Percentiles rank a stretch among this genome's conserved stretches.
Conservation (phyloP, 2,329 filamentous ascomycete species). For the Nakataea oryzae region DNA sequence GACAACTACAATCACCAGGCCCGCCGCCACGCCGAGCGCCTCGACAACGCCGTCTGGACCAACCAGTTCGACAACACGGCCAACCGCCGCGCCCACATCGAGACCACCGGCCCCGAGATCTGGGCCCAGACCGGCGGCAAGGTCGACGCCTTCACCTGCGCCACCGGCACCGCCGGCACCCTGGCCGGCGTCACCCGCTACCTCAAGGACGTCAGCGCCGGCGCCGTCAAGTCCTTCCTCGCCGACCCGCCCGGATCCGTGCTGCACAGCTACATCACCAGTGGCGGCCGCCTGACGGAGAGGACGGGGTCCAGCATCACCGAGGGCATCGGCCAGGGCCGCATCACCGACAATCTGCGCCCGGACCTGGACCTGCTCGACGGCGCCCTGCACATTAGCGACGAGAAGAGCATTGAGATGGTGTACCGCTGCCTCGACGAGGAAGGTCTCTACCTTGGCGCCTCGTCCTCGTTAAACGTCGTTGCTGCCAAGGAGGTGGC, state of each 20-base stretch:
- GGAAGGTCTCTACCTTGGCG: constrained; percentile 90
- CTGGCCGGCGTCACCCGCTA: constrained; percentile 82
- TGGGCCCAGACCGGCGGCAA: constrained; percentile 84
- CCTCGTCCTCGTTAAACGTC: constrained; percentile 88
- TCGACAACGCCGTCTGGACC: constrained; percentile 92
- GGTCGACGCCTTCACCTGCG: constrained; percentile 89
- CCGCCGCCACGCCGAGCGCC: constrained; percentile 70
- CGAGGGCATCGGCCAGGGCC: constrained; percentile 93
- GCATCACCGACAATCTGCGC: constrained; percentile 87
- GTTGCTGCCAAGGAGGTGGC: constrained; percentile 92
- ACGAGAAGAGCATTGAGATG: constrained; percentile 96
- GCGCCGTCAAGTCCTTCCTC: constrained; percentile 75
- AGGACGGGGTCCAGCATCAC: constrained; percentile 82
- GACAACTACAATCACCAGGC: constrained; percentile 98
- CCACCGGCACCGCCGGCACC: constrained; percentile 87
- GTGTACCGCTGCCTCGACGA: constrained; percentile 93
- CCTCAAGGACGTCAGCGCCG: constrained; percentile 71
- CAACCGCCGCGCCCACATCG: constrained; percentile 87
- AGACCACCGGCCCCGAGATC: constrained; percentile 95
- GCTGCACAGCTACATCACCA: constrained; percentile 82
- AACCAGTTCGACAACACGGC: constrained; percentile 98
- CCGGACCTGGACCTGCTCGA: constrained; percentile 79
- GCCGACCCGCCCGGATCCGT: constrained; percentile 92
- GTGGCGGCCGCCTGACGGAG: constrained; percentile 74
- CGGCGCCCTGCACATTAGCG: constrained; percentile 71